Base-by-base conservation (phyloP, 202 grass and related monocot genomes). In the Musa balbisiana region DNA sequence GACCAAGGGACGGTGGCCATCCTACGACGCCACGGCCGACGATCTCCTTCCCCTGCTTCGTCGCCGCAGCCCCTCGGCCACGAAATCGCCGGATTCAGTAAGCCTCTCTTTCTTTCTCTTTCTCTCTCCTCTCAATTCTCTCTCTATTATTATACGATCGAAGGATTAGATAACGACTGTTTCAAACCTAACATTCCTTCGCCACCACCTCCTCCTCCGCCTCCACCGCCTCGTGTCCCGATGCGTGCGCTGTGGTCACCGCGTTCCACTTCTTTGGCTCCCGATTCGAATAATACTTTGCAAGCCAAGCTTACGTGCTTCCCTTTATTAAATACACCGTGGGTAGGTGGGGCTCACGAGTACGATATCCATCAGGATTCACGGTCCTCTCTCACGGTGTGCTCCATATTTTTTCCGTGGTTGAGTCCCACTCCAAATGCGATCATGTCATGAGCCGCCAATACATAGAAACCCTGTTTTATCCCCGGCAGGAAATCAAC, bases 1-100 rank as follows among this genome's bases (percentile, higher is more conserved):
- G 93, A 80, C 90, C 86, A 97, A 20, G 93, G 89, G 29, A 90
- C 71, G 1, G 76, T 49, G 11, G 83, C 81, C 85, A 92, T 82
- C 79, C 91, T 69, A 49, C 87, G 67, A 53, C 85, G 83, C 26
- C 89, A 82, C 83, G 84, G 87, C 53, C 84, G 84, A 75, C 87
- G 82, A 86, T 80, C 68, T 69, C 86, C 67, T 96, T 71, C 84
- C 50, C 76, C 83, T 53, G n/a, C 71, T 73, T 55, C 52, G 51
- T 14, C 76, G 64, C 70, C 87, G 81, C 85, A 86, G 78, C 76
- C 89, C 62, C 89, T 83, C 74, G 55, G 17, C 54, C 54, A 33
- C 12, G 13, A 11, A 15, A 11, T n/a, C 13, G 55, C 55, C 14
- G 55, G 55, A 60, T 60, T n/a, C 16, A 19, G 56, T 17, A 21